Conservation (phyloP, 108 stramenopile genomes). For the Cyclostephanos invisitatus region DNA sequence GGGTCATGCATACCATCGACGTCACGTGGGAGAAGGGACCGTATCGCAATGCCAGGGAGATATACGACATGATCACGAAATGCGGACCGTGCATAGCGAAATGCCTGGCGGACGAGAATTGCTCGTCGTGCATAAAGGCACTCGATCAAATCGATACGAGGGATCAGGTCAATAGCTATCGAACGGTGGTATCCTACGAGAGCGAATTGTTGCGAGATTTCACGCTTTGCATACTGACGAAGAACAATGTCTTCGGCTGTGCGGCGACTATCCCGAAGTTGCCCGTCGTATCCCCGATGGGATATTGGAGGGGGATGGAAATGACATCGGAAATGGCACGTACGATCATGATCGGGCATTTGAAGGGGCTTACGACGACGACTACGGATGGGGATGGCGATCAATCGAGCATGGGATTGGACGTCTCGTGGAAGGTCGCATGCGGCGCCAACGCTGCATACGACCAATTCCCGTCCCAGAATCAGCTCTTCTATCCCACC, state of each 20-base stretch:
- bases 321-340: conserved; percentile 69
- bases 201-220: conserved; percentile 85
- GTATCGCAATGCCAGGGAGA: conserved; percentile 71
- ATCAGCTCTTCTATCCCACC: conserved; percentile 81
- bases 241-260: conserved; percentile 90
- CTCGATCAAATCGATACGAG: conserved; percentile 78
- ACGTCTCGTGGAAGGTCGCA: conserved; percentile 92
- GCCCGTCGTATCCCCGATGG: conserved; percentile 66
- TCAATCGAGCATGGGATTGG: conserved; percentile 34
- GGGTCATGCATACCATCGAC: conserved; percentile 70
- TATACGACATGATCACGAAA: conserved; percentile 71
- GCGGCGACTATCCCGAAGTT: conserved; percentile 68
- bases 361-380: conserved; percentile 60
- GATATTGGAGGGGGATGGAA: conserved; percentile 69
- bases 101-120: conserved; percentile 72
- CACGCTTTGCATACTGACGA: conserved; percentile 89
- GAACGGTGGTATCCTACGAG: conserved; percentile 94
- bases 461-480: conserved; percentile 94
- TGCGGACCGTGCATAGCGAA: conserved; percentile 74
- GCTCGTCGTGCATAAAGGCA: conserved; percentile 67
- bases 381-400: conserved; percentile 20
- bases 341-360: conserved; percentile 87
- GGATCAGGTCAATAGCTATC: conserved; percentile 87
- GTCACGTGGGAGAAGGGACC: conserved; percentile 91
- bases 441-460: conserved; percentile 93